These are phyloP conservation scores for Curvularia hawaiiensis DNA, from an alignment of 2,329 filamentous ascomycete species.

Conservation along the genomic window DNA sequence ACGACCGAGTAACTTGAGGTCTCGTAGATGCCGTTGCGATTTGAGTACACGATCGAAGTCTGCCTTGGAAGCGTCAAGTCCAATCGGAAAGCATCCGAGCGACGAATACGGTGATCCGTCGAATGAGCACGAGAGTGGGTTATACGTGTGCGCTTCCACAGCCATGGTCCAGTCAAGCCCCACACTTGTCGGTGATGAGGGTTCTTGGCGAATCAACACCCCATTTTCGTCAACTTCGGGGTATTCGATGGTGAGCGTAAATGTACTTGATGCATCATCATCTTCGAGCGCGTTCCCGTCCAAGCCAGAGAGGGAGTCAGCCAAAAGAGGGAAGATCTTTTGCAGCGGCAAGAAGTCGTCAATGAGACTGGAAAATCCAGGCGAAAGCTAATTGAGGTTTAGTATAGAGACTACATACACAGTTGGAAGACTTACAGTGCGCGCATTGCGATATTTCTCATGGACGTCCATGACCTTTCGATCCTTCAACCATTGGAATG, in stretches of 20 bases:
- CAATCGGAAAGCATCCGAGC: slow-evolving; percentile 46
- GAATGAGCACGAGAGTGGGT: slow-evolving; percentile 43
- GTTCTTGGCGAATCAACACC: slow-evolving; percentile 23
- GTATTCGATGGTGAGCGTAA: slow-evolving; percentile 41
- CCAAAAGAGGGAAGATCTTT: slow-evolving; percentile 35
- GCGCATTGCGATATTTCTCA: slow-evolving; percentile 40
- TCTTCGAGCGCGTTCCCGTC: slow-evolving; percentile 30
- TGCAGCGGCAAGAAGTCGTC: slow-evolving; percentile 41
- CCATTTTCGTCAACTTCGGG: slow-evolving; percentile 42
- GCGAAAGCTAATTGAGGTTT: slow-evolving; percentile 29
- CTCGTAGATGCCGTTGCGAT: slow-evolving; percentile 39
- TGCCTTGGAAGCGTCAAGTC: slow-evolving; percentile 36
- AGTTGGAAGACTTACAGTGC: slow-evolving; percentile 26
- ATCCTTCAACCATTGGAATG: slow-evolving; percentile 47
- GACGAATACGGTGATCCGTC: slow-evolving; percentile 33
- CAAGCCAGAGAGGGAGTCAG: slow-evolving; percentile 31
- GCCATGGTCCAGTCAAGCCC: slow-evolving; percentile 38
- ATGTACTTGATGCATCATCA: slow-evolving; percentile 35
- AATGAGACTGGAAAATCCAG: slow-evolving; percentile 37
- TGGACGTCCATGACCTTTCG: slow-evolving; percentile 45
- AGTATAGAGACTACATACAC: not conserved
- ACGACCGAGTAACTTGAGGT: slow-evolving; percentile 37
- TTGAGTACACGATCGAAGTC: slow-evolving; percentile 42
- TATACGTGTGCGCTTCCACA: slow-evolving; percentile 29
- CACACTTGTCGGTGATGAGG: slow-evolving; percentile 24